A percentile compares a stretch with the other conserved stretches of the same genome.
These are phyloP conservation scores for Aegle marmelos DNA, from an alignment of 345 rosid genomes.

Conservation along the genomic window DNA sequence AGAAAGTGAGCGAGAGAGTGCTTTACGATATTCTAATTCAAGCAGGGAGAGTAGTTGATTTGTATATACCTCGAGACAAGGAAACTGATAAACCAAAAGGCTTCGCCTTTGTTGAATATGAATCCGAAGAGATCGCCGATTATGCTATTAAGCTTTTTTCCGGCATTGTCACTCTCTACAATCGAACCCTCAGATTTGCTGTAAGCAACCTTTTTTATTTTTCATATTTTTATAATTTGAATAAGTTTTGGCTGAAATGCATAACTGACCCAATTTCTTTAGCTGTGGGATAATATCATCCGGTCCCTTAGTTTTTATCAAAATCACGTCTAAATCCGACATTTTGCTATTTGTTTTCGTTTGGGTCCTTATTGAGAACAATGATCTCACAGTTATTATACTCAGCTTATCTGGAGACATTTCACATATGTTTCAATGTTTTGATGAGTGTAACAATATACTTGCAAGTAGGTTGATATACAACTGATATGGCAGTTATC, in stretches of 20 bases:
- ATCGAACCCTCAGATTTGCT: conserved; percentile 70
- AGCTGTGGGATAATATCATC: not conserved
- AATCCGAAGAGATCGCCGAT: conserved; percentile 76
- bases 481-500: no score
- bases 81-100: conserved; percentile 89
- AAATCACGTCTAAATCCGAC: not conserved
- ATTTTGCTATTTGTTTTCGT: no score
- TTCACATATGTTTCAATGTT: no score
- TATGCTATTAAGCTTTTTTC: conserved; percentile 92
- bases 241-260: not conserved
- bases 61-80: conserved; percentile 79
- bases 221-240: no score
- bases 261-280: not conserved
- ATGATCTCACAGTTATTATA: no score
- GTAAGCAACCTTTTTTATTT: conserved; percentile 23
- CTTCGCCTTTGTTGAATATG: conserved; percentile 85
- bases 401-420: no score
- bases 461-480: no score
- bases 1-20: conserved; percentile 79
- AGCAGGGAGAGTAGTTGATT: conserved; percentile 79
- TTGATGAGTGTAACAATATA: no score
- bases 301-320: not conserved
- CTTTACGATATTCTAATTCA: conserved; percentile 83
- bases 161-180: conserved; percentile 82
- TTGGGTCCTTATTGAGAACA: no score